Conservation (phyloP, 2,329 filamentous ascomycete species). For the Elsinoe arachidis region DNA sequence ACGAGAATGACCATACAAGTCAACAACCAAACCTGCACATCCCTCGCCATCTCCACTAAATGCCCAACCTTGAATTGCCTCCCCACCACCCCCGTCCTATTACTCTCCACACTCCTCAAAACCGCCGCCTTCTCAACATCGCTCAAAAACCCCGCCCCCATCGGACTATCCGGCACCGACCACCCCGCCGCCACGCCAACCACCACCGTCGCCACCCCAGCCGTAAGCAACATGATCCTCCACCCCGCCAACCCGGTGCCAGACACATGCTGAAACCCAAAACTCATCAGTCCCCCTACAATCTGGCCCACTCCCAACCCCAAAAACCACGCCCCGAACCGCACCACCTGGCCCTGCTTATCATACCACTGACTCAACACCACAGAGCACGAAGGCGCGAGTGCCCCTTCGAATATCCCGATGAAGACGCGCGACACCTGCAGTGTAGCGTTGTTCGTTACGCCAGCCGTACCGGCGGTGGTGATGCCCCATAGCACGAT, state of each 20-base stretch:
- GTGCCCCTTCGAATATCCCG: slow-evolving; percentile 43
- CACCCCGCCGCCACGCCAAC: neutral
- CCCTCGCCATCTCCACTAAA: slow-evolving; percentile 47
- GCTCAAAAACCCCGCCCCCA: slow-evolving; percentile 58
- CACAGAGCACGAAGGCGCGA: slow-evolving; percentile 44
- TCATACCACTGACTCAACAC: slow-evolving; percentile 38
- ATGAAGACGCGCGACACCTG: slow-evolving; percentile 40
- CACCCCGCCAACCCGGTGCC: slow-evolving; percentile 15
- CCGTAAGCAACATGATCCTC: slow-evolving; percentile 14
- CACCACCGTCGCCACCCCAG: slow-evolving; percentile 8
- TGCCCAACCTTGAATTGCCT: slow-evolving; percentile 42
- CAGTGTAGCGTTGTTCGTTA: slow-evolving; percentile 39
- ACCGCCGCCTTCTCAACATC: slow-evolving; percentile 43
- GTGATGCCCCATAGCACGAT: slow-evolving; percentile 37
- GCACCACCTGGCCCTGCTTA: slow-evolving; percentile 48
- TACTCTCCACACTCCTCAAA: slow-evolving; percentile 31
- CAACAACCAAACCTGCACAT: slow-evolving; percentile 46
- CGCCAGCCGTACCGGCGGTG: slow-evolving; percentile 37
- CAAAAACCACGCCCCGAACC: slow-evolving; percentile 57
- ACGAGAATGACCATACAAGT: slow-evolving; percentile 19
- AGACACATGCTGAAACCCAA: slow-evolving; percentile 42
- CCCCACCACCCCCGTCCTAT: slow-evolving; percentile 34
- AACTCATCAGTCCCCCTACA: slow-evolving; percentile 47
- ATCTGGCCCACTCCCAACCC: slow-evolving; percentile 52
- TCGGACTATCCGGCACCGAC: slow-evolving; percentile 56